These are phyloP conservation scores for Xylariales sp. DNA, from an alignment of 2,329 filamentous ascomycete genomes.

Conservation along the genomic window DNA sequence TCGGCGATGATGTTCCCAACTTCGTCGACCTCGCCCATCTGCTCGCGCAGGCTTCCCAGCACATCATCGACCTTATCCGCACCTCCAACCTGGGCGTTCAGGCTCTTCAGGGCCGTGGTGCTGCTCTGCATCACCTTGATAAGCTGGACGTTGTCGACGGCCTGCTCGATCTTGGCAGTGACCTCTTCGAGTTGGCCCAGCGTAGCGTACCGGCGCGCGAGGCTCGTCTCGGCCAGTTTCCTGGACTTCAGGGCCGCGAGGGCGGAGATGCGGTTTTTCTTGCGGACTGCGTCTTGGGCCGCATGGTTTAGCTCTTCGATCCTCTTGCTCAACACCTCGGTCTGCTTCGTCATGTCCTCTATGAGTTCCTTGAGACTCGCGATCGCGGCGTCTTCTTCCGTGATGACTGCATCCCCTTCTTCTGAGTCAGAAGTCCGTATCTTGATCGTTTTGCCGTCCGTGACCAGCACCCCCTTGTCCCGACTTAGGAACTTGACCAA, in stretches of 20 bases:
- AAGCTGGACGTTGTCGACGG: conserved; percentile 77
- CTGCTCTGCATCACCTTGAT: conserved; percentile 79
- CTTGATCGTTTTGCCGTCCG: conserved; percentile 67
- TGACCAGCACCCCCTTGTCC: conserved; percentile 56
- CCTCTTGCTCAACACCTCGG: conserved; percentile 60
- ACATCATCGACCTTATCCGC: conserved; percentile 70
- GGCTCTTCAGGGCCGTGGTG: conserved; percentile 61
- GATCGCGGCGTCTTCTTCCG: conserved; percentile 74
- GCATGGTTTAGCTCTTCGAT: conserved; percentile 59
- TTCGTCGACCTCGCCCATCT: conserved; percentile 81
- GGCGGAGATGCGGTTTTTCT: conserved; percentile 71
- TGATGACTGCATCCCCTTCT: conserved; percentile 47
- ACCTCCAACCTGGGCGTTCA: conserved; percentile 77
- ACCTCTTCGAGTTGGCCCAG: conserved; percentile 80
- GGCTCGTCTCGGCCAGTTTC: conserved; percentile 71
- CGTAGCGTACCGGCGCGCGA: conserved; percentile 67
- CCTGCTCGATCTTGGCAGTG: conserved; percentile 78
- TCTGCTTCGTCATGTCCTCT: conserved; percentile 67
- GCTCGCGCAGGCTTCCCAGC: conserved; percentile 68
- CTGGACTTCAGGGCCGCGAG: conserved; percentile 76
- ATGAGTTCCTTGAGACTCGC: conserved; percentile 79
- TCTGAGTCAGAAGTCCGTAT: conserved; percentile 51
- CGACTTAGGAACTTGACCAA: conserved; percentile 66
- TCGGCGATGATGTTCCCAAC: conserved; percentile 73
- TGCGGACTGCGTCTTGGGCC: conserved; percentile 65